Evolutionary conservation across 75 land plant genomes (phyloP), one percentile per base, ranked within the genome.

Genomic region (Ceratopteris richardii): DNA sequence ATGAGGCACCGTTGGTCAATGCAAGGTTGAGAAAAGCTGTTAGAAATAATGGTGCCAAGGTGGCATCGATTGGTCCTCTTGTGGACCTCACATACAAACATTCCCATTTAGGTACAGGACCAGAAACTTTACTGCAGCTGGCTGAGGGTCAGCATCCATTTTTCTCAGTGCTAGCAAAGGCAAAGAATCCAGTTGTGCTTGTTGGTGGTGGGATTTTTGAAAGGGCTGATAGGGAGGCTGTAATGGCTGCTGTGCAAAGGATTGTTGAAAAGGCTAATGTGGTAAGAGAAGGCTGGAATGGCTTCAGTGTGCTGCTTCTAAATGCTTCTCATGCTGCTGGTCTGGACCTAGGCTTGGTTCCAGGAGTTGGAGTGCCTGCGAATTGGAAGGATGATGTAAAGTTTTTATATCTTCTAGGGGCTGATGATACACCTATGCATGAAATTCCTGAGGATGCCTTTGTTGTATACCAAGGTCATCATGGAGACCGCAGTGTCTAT

Each of bases 381-480:
- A 65, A 61, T 9, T 25, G 74, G 59, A 72, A 81, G 13, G 63
- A 74, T 18, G 60, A 74, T 39, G 79, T 83, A 19, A 94, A 94
- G 57, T 79, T 94, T 62, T 14, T 94, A 18, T 94, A 94, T 60
- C 67, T 94, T 43, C 65, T 94, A 74, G 98, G 96, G 40, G 96
- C 98, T 17, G 98, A 94, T 81, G 98, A 94, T 39, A 57, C 75
- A 17, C 58, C 75, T 64, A 63, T 83, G 71, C 83, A 86, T 9
- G 80, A 79, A 25, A 61, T 94, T 61, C 90, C 98, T 0, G 55
- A 61, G 13, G 96, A 89, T 73, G 80, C 90, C n/a, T 94, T 94
- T 71, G 98, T 94, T n/a, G 87, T 94, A 18, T 94, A 94, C 60
- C 98, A 94, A 63, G 98, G 98, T 0, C 98, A 94, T 59, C 98